Percentiles rank a stretch among this genome's conserved stretches.
These are phyloP conservation scores for Stentor roeselii DNA, from an alignment of 73 alveolate species.

Conservation along the genomic window DNA sequence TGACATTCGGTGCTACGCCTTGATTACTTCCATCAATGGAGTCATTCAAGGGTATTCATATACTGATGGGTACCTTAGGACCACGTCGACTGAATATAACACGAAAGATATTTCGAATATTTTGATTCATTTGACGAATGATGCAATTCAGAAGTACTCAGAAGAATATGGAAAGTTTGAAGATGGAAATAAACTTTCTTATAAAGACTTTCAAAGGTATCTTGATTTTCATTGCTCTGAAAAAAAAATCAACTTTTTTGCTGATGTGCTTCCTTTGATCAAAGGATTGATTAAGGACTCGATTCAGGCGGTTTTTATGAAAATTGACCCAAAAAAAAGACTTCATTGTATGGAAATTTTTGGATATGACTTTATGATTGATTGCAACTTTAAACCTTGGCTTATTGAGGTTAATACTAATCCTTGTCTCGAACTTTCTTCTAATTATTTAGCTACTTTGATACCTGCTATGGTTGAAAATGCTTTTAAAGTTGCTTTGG, in stretches of 20 bases:
- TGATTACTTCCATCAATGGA: slow-evolving; percentile 64
- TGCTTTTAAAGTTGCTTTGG: slow-evolving; percentile 51
- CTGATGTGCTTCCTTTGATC: background rate
- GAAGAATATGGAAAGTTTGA: slow-evolving; percentile 52
- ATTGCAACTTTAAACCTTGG: slow-evolving; percentile 62
- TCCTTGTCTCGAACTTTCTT: slow-evolving; percentile 67
- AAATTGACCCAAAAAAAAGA: slow-evolving; percentile 69
- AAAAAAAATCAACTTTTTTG: too few species aligned
- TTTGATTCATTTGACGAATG: slow-evolving; percentile 44
- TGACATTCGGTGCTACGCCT: slow-evolving; percentile 67
- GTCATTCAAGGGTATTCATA: slow-evolving; percentile 42
- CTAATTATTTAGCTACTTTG: slow-evolving; percentile 60
- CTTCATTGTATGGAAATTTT: slow-evolving; percentile 66
- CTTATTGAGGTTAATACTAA: slow-evolving; percentile 78
- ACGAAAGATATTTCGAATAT: slow-evolving; percentile 28
- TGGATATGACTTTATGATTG: slow-evolving; percentile 80
- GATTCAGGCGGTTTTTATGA: slow-evolving; percentile 55
- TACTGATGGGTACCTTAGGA: slow-evolving; percentile 43
- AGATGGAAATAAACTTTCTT: slow-evolving; percentile 36
- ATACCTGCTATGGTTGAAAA: slow-evolving; percentile 75
- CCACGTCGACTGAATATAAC: slow-evolving; percentile 37
- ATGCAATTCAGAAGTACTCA: slow-evolving; percentile 42
- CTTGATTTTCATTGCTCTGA: too few species aligned
- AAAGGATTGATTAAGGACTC: slow-evolving; percentile 63
- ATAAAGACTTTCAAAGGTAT: too few species aligned